Conservation (phyloP, 78 protist species). For the Parvularia atlantis region DNA sequence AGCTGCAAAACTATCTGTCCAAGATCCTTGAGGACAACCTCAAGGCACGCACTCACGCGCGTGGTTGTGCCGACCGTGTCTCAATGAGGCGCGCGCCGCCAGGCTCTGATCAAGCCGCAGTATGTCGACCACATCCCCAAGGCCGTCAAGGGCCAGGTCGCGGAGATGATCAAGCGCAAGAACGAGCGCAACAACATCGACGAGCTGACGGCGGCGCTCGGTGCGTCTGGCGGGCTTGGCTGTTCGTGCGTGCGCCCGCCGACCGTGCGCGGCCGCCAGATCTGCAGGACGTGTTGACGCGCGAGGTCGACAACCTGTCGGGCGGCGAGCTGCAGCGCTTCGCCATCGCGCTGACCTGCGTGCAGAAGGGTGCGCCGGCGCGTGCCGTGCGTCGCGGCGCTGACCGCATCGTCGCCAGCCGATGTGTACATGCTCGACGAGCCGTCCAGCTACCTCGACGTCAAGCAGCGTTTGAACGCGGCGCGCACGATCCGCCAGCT, state of each 20-base stretch:
- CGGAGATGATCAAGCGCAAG: constrained; percentile 44
- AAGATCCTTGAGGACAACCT: constrained; percentile 48
- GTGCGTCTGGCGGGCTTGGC: no score
- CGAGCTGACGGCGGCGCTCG: no score
- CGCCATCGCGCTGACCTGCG: constrained; percentile 77
- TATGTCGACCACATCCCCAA: constrained; percentile 95
- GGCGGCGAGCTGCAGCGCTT: constrained; percentile 99
- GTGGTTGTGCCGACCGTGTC: neutral
- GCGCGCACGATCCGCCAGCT: constrained; percentile 85
- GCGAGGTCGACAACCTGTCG: constrained; percentile 76
- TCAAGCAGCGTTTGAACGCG: constrained; percentile 96
- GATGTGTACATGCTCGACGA: constrained; percentile 98
- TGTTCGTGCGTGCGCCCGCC: constrained; percentile 9
- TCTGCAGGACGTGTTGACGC: constrained; percentile 53
- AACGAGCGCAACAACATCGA: constrained; percentile 31
- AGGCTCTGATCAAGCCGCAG: constrained; percentile 96
- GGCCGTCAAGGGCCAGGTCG: constrained; percentile 83
- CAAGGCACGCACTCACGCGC: neutral
- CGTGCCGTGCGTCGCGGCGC: neutral
- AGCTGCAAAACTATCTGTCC: constrained; percentile 94
- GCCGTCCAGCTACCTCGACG: constrained; percentile 98
- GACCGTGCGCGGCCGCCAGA: constrained; percentile 49
- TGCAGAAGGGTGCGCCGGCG: constrained; percentile 37
- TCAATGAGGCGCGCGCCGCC: neutral
- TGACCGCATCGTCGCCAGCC: constrained; percentile 24